Evolutionary conservation across 768 basidiomycete genomes (phyloP), one percentile per base, ranked within the genome.

Genomic region (Lactarius akahatsu): DNA sequence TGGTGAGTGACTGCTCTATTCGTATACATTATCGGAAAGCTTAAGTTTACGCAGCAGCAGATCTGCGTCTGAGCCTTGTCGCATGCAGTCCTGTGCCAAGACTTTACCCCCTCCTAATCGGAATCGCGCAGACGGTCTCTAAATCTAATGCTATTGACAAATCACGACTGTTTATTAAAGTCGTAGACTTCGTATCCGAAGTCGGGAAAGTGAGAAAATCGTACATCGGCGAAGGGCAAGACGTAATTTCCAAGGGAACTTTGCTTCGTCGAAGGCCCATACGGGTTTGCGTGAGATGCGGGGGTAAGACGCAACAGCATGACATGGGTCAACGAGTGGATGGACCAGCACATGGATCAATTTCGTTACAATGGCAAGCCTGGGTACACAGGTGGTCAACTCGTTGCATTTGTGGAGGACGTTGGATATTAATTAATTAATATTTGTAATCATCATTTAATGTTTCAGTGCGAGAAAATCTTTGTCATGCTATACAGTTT

Each of bases 401-500:
- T 28, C 80, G 80, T 30, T 93, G 91, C 74, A 79, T 92, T 23
- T 93, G 91, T 76, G 89, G 88, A 32, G 91, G 91, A 11, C 71
- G 75, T 11, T 92, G 90, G 91, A 61, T 62, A 1, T 41, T 26
- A 2, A 7, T 50, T 43, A 43, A 66, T 50, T 55, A 41, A 18
- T n/a, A n/a, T n/a, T 38, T 30, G 47, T 50, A 13, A 47, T 62
- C 40, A 7, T 34, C 57, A 23, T 18, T 58, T 47, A 43, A 30
- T 32, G 47, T 28, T 15, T 9, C 5, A 11, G 0, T 23, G 73
- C 76, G 78, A 18, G 74, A 79, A 71, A 32, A 0, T 0, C 28
- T 78, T 67, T 69, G 66, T 69, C 73, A 78, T 72, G 71, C 76
- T 78, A 43, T 79, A 78, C 50, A 80, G 78, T 73, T 75, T 64